Base-by-base conservation (phyloP, 306 rosid species). In the Citrullus mucosospermus region DNA sequence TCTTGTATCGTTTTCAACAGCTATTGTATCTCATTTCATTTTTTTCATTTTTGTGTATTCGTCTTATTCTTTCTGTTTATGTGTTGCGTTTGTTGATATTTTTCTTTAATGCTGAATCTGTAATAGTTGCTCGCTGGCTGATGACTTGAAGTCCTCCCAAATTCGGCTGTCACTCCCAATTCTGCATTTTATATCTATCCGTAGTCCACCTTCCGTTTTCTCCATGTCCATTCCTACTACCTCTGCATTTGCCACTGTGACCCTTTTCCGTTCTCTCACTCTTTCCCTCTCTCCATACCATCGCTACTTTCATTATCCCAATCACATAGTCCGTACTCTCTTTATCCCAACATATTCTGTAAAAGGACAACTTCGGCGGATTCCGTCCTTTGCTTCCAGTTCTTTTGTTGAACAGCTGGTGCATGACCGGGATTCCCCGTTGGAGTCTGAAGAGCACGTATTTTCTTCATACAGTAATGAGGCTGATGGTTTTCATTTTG, bases 331-430 rank as follows among this genome's bases (percentile, higher is more conserved):
- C 16, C 15, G 15, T 34, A 61, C 81, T 34, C 34, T 79, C 54
- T 62, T 25, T 57, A 39, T 25, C 72, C 53, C 75, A 12, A 14
- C 65, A 46, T 6, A 5, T 48, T 5, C 75, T 8, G 38, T 30
- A 15, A 30, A 72, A 28, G 43, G 22, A 25, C 20, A 44, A 48
- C 38, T 71, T 50, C 60, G 44, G 5, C 11, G 7, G 6, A 28
- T 30, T 14, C 59, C 65, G 6, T 51, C 67, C 32, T 76, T 75
- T 28, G 50, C 85, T 55, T 46, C 83, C 78, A 15, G 85, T 11
- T 58, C 86, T 77, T 85, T 58, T 76, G 75, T 80, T 78, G 81
- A 88, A 78, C 86, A 80, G 56, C 43, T 85, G 69, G 74, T 68
- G 53, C 9, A 77, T 69, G 83, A 80, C 74, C 20, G n/a, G 12